Conservation (phyloP, 352 stramenopile genomes). For the Phytophthora macrochlamydospora region DNA sequence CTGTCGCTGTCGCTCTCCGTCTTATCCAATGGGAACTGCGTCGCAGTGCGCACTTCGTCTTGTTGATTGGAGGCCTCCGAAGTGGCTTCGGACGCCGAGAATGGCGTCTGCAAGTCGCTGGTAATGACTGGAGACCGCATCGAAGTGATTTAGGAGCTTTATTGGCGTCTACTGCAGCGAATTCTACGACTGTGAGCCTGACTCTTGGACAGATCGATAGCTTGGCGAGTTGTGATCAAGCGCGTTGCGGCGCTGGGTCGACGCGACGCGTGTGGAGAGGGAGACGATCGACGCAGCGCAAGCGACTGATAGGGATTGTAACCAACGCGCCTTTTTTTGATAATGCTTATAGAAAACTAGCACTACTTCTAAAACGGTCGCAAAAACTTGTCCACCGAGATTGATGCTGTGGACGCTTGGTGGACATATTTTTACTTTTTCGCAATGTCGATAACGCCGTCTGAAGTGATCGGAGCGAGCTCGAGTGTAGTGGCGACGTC, state of each 20-base stretch:
- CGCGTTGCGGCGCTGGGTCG: background rate
- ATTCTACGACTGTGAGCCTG: background rate
- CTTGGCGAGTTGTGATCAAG: background rate
- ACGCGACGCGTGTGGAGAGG: background rate
- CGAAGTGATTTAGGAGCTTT: conserved; percentile 3
- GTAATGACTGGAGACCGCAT: conserved; percentile 19
- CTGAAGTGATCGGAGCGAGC: too few relatives aligned
- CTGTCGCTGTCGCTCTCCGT: conserved; percentile 21
- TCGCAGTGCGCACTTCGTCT: conserved; percentile 5
- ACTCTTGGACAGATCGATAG: conserved; percentile 3
- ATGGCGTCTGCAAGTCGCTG: conserved; percentile 8
- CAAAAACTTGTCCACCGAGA: too few relatives aligned
- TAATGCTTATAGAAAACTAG: conserved; percentile 15
- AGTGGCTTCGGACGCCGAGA: background rate
- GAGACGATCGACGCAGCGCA: conserved; percentile 3
- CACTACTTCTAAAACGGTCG: too few relatives aligned
- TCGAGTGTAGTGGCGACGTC: too few relatives aligned
- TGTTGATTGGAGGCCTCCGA: conserved; percentile 17
- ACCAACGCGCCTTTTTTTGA: conserved; percentile 32
- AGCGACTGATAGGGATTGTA: conserved; percentile 2
- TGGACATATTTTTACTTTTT: too few relatives aligned
- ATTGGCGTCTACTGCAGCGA: background rate
- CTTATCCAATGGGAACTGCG: conserved; percentile 6
- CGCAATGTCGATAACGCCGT: too few relatives aligned
- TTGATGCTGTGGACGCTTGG: too few relatives aligned